These are phyloP conservation scores for Austroboletus festivus DNA, from an alignment of 768 basidiomycete species.

Conservation along the genomic window DNA sequence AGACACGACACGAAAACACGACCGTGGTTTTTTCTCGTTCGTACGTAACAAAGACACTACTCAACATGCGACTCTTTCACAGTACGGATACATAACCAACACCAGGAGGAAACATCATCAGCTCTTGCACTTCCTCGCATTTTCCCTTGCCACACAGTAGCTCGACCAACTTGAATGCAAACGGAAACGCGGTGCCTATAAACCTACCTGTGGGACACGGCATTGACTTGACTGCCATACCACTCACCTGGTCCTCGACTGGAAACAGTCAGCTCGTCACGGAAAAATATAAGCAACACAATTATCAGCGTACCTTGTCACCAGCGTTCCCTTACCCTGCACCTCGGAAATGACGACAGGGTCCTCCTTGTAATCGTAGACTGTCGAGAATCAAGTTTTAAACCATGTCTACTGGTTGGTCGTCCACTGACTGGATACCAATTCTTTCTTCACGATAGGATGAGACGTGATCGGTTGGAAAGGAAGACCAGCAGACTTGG, in stretches of 20 bases:
- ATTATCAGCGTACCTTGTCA: conserved; percentile 39
- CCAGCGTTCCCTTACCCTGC: conserved; percentile 45
- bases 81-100: no score
- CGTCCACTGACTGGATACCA: conserved; percentile 48
- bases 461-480: conserved; percentile 74
- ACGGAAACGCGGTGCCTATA: conserved; percentile 71
- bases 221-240: not conserved
- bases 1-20: no score
- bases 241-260: conserved; percentile 70
- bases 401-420: not conserved
- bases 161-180: conserved; percentile 75
- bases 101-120: no score
- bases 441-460: conserved; percentile 58
- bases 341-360: conserved; percentile 61
- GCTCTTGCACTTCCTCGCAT: conserved; percentile 55
- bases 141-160: conserved; percentile 61
- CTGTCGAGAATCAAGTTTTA: conserved; percentile 33
- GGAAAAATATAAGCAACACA: no score
- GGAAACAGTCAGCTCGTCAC: not conserved
- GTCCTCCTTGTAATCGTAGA: conserved; percentile 71
- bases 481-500: conserved; percentile 57
- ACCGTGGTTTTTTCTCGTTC: no score
- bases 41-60: no score
- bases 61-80: no score
- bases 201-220: not conserved